phyloP scores from a whole-genome alignment of 2,329 filamentous ascomycete species.

The Simplicillium sp. region DNA sequence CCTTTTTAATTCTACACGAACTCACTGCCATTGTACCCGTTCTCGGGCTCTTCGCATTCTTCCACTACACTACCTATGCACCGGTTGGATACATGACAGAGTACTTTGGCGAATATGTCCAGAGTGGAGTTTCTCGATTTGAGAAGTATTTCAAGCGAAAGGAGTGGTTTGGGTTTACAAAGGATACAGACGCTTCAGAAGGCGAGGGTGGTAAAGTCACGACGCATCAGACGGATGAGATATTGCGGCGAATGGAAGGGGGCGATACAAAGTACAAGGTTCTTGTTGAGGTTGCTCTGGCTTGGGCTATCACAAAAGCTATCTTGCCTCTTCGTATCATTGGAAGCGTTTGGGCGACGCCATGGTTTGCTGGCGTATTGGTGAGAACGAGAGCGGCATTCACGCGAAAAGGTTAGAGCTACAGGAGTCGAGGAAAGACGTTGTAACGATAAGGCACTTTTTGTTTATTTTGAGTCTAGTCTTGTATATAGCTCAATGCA shows the following conservation, averaged over 20 bases:
- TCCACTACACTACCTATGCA: constrained; percentile 72
- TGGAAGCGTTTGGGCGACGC: constrained; percentile 78
- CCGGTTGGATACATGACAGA: constrained; percentile 46
- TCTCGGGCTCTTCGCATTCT: constrained; percentile 61
- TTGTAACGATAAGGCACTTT: background rate
- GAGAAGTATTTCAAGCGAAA: constrained; percentile 69
- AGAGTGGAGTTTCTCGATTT: constrained; percentile 62
- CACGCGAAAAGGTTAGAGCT: constrained; percentile 8
- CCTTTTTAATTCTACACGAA: constrained; percentile 88
- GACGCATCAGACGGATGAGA: constrained; percentile 14
- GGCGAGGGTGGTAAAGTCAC: background rate
- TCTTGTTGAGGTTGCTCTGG: constrained; percentile 68
- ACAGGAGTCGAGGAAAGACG: no score
- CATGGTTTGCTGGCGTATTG: constrained; percentile 74
- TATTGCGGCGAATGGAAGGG: constrained; percentile 24
- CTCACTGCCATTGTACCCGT: constrained; percentile 78
- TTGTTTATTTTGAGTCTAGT: background rate
- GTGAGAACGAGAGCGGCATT: constrained; percentile 28
- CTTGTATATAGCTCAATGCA: background rate
- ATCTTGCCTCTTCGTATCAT: constrained; percentile 69
- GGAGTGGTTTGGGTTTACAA: constrained; percentile 65
- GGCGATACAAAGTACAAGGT: constrained; percentile 42
- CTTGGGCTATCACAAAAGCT: constrained; percentile 84
- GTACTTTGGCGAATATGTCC: constrained; percentile 40
- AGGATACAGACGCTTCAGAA: constrained; percentile 11